Percentiles rank a stretch among this genome's conserved stretches.
Conservation (phyloP, 176 grass and related monocot species). For the Musa troglodytarum region DNA sequence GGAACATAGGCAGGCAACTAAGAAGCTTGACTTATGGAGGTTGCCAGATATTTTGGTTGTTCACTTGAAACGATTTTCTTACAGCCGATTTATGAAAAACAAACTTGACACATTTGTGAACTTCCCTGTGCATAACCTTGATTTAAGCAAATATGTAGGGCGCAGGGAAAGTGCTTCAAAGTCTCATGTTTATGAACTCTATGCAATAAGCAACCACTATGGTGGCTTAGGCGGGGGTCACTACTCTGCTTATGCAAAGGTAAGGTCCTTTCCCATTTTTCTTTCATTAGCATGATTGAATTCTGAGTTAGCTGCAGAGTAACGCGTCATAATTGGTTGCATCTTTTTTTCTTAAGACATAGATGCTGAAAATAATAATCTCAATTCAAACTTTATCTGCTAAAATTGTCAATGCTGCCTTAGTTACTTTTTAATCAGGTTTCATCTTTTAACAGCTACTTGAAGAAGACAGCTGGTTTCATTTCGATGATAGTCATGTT, state of each 20-base stretch:
- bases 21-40: constrained; percentile 96
- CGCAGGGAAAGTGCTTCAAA: constrained; percentile 2
- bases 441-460: constrained; percentile 45
- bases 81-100: constrained; percentile 90
- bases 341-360: no score
- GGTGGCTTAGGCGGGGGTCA: constrained; percentile 92
- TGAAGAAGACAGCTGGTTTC: constrained; percentile 82
- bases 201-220: constrained; percentile 94
- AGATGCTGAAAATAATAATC: no score
- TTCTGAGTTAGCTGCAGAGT: background rate
- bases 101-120: constrained; percentile 98
- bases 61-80: constrained; percentile 97
- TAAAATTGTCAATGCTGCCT: no score
- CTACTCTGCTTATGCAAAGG: constrained; percentile 95
- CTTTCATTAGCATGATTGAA: background rate
- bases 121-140: constrained; percentile 66
- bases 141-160: constrained; percentile 72
- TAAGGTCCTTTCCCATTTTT: constrained; percentile 16
- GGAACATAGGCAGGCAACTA: constrained; percentile 94
- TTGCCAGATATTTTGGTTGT: constrained; percentile 92
- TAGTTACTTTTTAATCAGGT: background rate
- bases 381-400: no score
- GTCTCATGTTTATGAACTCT: constrained; percentile 60
- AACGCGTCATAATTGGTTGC: background rate
- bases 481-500: constrained; percentile 97